Conservation (phyloP, 495 filamentous ascomycete genomes). For the Penicillium verhagenii region DNA sequence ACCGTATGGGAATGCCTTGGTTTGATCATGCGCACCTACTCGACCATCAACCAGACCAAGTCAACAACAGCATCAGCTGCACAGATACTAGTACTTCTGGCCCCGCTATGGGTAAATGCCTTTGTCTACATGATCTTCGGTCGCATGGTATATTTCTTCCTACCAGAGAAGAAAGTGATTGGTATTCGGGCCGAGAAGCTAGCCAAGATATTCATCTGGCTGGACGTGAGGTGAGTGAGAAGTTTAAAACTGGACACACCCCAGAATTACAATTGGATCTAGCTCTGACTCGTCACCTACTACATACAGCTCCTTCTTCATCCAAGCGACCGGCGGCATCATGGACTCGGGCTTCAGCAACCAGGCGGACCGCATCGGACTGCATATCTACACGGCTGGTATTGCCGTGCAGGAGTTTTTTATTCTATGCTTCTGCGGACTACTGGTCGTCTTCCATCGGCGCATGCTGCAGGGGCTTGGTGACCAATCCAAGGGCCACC, state of each 20-base stretch:
- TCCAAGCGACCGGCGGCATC: conserved; percentile 52
- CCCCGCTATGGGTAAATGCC: conserved; percentile 56
- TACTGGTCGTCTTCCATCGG: conserved; percentile 40
- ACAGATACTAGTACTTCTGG: conserved; percentile 24
- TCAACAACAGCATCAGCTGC: conserved; percentile 5
- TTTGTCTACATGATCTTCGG: conserved; percentile 63
- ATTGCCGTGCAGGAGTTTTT: conserved; percentile 56
- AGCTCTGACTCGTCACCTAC: background rate
- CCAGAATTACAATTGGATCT: too few relatives aligned
- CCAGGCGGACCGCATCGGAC: conserved; percentile 33
- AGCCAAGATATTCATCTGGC: conserved; percentile 55
- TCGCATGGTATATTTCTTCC: conserved; percentile 55
- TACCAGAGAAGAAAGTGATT: conserved; percentile 45
- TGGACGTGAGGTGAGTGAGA: conserved; percentile 51
- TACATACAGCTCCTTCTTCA: conserved; percentile 45
- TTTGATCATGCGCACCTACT: conserved; percentile 9
- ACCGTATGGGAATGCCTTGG: conserved; percentile 25
- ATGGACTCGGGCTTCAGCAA: conserved; percentile 8
- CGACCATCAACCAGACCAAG: conserved; percentile 8
- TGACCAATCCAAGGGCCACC: background rate
- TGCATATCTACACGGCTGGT: conserved; percentile 57
- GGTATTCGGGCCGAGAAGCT: conserved; percentile 49
- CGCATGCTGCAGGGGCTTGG: conserved; percentile 25
- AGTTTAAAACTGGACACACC: too few relatives aligned
- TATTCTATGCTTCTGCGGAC: conserved; percentile 47